Conservation (phyloP, 352 stramenopile species). For the Globisporangium okanoganense region DNA sequence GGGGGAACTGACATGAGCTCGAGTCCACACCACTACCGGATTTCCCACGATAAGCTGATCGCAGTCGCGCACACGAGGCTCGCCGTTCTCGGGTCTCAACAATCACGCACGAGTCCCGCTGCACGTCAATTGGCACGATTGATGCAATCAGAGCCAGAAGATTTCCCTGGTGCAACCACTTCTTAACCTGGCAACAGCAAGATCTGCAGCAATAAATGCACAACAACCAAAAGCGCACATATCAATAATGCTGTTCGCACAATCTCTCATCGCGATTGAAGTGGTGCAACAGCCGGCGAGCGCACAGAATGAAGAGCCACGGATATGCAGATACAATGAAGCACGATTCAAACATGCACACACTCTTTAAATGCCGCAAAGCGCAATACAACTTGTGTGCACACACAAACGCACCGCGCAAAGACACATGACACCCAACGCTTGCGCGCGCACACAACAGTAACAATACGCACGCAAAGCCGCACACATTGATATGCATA, state of each 20-base stretch:
- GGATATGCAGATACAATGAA: not conserved
- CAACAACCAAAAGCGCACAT: not conserved
- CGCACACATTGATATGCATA: constrained; percentile 14
- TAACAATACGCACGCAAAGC: not conserved
- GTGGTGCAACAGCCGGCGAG: not conserved
- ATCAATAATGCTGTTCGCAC: not conserved
- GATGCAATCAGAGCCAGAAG: constrained; percentile 1
- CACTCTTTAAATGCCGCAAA: not conserved
- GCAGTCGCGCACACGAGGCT: constrained; percentile 3
- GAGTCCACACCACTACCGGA: constrained; percentile 6
- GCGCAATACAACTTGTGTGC: not conserved
- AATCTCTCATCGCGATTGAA: not conserved
- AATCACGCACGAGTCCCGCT: not conserved
- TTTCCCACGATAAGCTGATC: constrained; percentile 4
- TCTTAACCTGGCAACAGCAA: constrained; percentile 1
- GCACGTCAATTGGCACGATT: not conserved
- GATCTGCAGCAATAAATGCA: constrained; percentile 1
- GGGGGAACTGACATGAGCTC: constrained; percentile 55
- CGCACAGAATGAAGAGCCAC: not conserved
- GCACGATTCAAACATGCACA: not conserved
- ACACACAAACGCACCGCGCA: not conserved
- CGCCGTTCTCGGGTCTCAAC: not conserved
- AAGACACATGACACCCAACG: not conserved
- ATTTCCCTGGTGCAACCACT: not conserved
- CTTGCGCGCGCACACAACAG: not conserved